Evolutionary conservation across 352 stramenopile species (phyloP).

Genomic region (Pythium periplocum): DNA sequence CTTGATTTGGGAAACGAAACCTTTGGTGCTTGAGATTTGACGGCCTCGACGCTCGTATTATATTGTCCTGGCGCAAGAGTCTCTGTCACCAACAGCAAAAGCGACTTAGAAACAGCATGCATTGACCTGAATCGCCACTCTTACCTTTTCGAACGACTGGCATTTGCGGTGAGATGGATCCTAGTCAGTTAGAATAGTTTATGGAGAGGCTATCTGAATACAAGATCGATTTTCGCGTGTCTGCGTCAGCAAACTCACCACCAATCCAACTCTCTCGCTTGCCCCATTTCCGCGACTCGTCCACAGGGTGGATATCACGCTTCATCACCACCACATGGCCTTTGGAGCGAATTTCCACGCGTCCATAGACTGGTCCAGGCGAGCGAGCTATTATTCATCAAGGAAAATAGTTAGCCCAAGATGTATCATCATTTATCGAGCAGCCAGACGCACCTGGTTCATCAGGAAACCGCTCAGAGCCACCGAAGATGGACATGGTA

Average conservation of each 20-base stretch:
- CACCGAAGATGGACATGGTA: slow-evolving; percentile 76
- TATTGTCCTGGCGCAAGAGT: slow-evolving; percentile 57
- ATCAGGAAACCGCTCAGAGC: slow-evolving; percentile 67
- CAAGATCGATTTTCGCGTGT: slow-evolving; percentile 1
- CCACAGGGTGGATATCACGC: slow-evolving; percentile 53
- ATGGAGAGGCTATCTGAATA: background rate
- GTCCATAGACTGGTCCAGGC: slow-evolving; percentile 69
- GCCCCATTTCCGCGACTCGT: slow-evolving; percentile 60
- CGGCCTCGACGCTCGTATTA: slow-evolving; percentile 55
- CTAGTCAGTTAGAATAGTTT: slow-evolving; percentile 13
- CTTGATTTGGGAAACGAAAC: slow-evolving; percentile 75
- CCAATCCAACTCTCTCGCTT: slow-evolving; percentile 84
- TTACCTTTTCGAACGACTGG: slow-evolving; percentile 55
- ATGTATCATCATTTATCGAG: background rate
- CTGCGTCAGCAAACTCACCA: slow-evolving; percentile 17
- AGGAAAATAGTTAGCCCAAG: background rate
- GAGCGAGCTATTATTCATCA: slow-evolving; percentile 37
- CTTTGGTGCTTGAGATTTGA: slow-evolving; percentile 56
- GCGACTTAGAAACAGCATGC: no score
- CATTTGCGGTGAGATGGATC: slow-evolving; percentile 42
- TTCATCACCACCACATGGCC: slow-evolving; percentile 72
- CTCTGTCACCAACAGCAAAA: no score
- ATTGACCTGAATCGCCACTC: background rate
- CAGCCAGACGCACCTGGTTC: slow-evolving; percentile 40
- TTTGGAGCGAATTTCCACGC: slow-evolving; percentile 48